phyloP scores from a whole-genome alignment of 2,329 filamentous ascomycete genomes.

The Trichoderma koningii region DNA sequence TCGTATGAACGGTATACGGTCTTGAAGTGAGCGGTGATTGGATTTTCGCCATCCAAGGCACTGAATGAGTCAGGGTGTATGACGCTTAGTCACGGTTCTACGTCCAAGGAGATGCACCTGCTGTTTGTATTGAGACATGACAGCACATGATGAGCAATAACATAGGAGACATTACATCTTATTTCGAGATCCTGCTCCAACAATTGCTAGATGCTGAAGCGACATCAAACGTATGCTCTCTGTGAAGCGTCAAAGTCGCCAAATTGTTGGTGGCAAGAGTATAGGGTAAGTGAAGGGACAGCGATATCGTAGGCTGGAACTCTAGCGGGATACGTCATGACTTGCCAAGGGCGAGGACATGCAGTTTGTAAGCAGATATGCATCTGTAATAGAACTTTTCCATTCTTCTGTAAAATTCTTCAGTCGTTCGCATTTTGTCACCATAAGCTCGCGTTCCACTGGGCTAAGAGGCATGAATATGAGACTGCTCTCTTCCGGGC shows the following conservation, averaged over 20 bases:
- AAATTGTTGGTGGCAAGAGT: background rate
- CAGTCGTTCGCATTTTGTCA: background rate
- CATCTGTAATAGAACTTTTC: too few relatives aligned
- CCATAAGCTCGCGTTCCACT: background rate
- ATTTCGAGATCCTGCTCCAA: too few relatives aligned
- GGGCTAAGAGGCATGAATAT: background rate
- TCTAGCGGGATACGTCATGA: too few relatives aligned
- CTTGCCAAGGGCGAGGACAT: too few relatives aligned
- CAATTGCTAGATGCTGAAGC: too few relatives aligned
- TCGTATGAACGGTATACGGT: background rate
- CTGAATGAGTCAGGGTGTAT: constrained; percentile 14
- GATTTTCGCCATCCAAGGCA: background rate
- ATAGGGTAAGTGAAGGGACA: constrained; percentile 4
- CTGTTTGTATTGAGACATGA: background rate
- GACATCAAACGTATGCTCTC: background rate
- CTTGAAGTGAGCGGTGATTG: constrained; percentile 2
- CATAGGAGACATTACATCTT: background rate
- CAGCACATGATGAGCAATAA: background rate
- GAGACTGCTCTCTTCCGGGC: background rate
- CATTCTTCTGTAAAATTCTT: too few relatives aligned
- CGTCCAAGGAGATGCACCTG: background rate
- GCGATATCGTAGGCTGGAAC: too few relatives aligned
- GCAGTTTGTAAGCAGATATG: too few relatives aligned
- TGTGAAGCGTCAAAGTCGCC: background rate
- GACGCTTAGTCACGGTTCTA: constrained; percentile 16